Conservation (phyloP, 2,329 filamentous ascomycete species). For the Fusarium chaquense region DNA sequence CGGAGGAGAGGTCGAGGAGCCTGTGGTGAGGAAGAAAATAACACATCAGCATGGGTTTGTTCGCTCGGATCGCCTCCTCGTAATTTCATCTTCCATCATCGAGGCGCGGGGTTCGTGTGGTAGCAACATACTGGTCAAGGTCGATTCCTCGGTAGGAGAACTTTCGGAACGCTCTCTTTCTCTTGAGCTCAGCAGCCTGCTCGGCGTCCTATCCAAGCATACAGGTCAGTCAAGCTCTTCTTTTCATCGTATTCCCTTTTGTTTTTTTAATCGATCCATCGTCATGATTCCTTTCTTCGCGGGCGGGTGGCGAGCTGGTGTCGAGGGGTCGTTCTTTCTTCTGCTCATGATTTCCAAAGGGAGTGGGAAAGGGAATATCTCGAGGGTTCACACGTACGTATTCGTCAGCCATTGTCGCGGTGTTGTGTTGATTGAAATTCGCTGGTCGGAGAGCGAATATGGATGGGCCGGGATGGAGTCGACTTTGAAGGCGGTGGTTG, state of each 20-base stretch:
- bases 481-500: slow-evolving; percentile 45
- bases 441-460: slow-evolving; percentile 61
- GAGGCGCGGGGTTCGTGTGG: slow-evolving; percentile 46
- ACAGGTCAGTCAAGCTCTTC: slow-evolving; percentile 48
- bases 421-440: slow-evolving; percentile 58
- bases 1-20: slow-evolving; percentile 97
- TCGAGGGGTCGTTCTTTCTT: slow-evolving; percentile 37
- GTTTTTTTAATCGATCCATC: slow-evolving; percentile 5
- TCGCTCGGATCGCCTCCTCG: slow-evolving; percentile 18
- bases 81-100: slow-evolving; percentile 28
- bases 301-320: slow-evolving; percentile 1
- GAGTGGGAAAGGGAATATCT: slow-evolving; percentile 12
- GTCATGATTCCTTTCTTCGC: background rate
- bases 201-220: slow-evolving; percentile 80
- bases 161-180: slow-evolving; percentile 99
- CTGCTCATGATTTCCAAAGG: slow-evolving; percentile 9
- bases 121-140: slow-evolving; percentile 90
- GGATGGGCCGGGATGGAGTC: slow-evolving; percentile 55
- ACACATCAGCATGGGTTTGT: slow-evolving; percentile 40
- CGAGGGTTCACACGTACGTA: slow-evolving; percentile 74
- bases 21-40: slow-evolving; percentile 61
- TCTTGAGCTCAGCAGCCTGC: slow-evolving; percentile 99
- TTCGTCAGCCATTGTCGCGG: slow-evolving; percentile 86
- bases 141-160: slow-evolving; percentile 99
- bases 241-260: slow-evolving; percentile 10